Evolutionary conservation across 1,139 yeast species (phyloP), one percentile per base, ranked within the genome.

Genomic region (Blastobotrys niveus): DNA sequence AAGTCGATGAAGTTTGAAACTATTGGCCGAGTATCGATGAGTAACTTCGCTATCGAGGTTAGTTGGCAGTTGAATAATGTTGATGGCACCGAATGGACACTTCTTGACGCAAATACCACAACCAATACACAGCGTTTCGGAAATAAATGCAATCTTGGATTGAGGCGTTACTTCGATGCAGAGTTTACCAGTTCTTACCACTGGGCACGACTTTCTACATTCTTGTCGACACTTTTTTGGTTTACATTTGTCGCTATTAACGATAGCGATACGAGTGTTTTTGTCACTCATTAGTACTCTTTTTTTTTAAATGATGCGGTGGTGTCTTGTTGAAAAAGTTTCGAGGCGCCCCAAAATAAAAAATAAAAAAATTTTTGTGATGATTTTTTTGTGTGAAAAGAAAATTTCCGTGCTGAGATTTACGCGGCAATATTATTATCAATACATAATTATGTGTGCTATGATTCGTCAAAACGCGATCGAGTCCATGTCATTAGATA

Each of bases 41-140:
- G 97, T 88, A 48, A 91, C 93, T 67, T 91, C 91, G 43, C 74
- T 72, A 43, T 89, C 97, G 65, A 91, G 76, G 65, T 91, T 88
- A 33, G 98, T 91, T 53, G 98, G 98, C 65, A 91, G 74, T 63
- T 91, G 91, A 71, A 91, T 91, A 64, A 91, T 89, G 62, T 79
- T 83, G 59, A 91, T 89, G 55, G 98, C 98, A 60, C 89, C 95
- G 63, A 91, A 91, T 24, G 98, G 98, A 70, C 98, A 91, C 66
- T 88, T 91, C 68, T 91, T 91, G 42, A 88, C 95, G 76, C 98
- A 91, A 60, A 91, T 91, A 88, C 98, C 98, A 74, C 98, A 91
- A 65, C 98, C 98, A 61, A 91, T 91, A 77, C 98, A 91, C 63
- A 91, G 73, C 35, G 73, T 85, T 66, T 91, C 98, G n/a, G 96